Percentiles rank a stretch among this genome's conserved stretches.
phyloP scores from a whole-genome alignment of 2,329 filamentous ascomycete species.

The Alternaria arbusti region DNA sequence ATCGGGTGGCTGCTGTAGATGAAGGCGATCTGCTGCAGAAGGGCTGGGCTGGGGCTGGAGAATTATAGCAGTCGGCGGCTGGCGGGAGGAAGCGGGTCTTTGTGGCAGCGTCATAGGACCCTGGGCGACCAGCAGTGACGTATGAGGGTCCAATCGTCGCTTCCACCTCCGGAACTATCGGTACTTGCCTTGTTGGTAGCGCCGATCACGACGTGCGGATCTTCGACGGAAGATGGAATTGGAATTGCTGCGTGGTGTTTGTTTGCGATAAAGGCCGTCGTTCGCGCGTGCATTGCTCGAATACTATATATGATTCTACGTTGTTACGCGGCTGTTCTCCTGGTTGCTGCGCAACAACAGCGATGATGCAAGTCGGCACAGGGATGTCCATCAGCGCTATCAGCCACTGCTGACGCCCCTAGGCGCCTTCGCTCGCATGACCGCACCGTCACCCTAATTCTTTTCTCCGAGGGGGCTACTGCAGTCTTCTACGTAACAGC shows the following conservation, averaged over 20 bases:
- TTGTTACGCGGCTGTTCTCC: conserved; percentile 18
- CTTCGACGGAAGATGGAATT: background rate
- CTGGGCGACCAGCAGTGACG: conserved; percentile 22
- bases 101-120: conserved; percentile 26
- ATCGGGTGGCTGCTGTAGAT: background rate
- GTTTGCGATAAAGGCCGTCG: background rate
- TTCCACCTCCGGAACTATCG: conserved; percentile 13
- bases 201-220: conserved; percentile 12
- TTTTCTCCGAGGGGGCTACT: conserved; percentile 10
- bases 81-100: conserved; percentile 28
- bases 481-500: conserved; percentile 10
- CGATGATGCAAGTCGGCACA: conserved; percentile 17
- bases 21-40: conserved; percentile 4
- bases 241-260: background rate
- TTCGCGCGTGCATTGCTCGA: background rate
- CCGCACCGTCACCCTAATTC: conserved; percentile 4
- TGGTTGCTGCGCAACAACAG: conserved; percentile 23
- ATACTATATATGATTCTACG: background rate
- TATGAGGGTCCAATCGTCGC: conserved; percentile 13
- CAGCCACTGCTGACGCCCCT: conserved; percentile 3
- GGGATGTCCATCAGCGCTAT: conserved; percentile 11
- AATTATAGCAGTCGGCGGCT: conserved; percentile 27
- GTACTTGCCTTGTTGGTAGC: conserved; percentile 9
- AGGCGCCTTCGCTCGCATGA: conserved; percentile 12
- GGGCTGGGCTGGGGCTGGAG: conserved; percentile 6